Percentiles rank a stretch among this genome's conserved stretches.
Evolutionary conservation across 495 filamentous ascomycete species (phyloP).

Genomic region (Penicillium canescens): DNA sequence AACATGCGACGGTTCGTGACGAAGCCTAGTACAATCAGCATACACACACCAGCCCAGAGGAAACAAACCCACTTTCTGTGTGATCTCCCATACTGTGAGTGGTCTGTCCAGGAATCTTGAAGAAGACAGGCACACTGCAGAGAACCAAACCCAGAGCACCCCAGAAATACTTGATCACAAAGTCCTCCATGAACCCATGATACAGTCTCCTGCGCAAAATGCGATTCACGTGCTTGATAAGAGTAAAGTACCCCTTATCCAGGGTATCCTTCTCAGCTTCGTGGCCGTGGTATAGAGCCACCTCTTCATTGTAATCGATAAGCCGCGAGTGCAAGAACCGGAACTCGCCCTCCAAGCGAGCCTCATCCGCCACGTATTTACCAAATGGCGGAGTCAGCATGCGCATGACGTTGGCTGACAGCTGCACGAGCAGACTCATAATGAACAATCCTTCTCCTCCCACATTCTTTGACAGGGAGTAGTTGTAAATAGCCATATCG

Average conservation of each 20-base stretch:
- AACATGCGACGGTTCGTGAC: constrained; percentile 93
- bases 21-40: constrained; percentile 54
- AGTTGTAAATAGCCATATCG: constrained; percentile 96
- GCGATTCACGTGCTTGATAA: constrained; percentile 98
- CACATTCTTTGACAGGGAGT: constrained; percentile 86
- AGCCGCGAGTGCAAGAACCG: constrained; percentile 90
- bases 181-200: constrained; percentile 98
- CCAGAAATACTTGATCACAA: constrained; percentile 99
- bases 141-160: constrained; percentile 88
- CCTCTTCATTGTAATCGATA: constrained; percentile 93
- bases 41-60: background rate
- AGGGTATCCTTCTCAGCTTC: constrained; percentile 96
- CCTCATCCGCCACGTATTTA: constrained; percentile 96
- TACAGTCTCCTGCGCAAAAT: constrained; percentile 87
- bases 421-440: constrained; percentile 90
- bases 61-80: constrained; percentile 68
- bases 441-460: constrained; percentile 92
- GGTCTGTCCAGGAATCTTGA: constrained; percentile 80
- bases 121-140: constrained; percentile 96
- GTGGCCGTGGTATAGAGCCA: constrained; percentile 90
- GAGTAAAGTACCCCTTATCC: constrained; percentile 97
- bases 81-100: constrained; percentile 80
- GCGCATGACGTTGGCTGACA: constrained; percentile 91
- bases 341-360: constrained; percentile 92
- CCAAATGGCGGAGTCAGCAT: constrained; percentile 96